Evolutionary conservation across 805 yeast genomes (phyloP).

Genomic region (Kazachstania martiniae): DNA sequence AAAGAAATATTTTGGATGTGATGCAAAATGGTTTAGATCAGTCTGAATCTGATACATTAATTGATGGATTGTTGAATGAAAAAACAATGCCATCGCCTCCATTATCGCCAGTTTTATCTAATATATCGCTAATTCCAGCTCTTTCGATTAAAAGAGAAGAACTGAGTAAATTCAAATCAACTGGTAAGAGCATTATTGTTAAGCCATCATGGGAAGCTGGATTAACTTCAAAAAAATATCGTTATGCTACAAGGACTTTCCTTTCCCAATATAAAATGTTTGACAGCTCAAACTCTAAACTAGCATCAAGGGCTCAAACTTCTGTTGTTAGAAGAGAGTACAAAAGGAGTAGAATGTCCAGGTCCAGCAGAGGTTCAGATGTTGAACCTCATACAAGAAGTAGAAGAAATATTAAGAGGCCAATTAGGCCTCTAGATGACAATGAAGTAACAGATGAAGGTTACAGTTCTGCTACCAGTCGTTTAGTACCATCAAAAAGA

Average conservation of each 20-base stretch:
- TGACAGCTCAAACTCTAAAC: too few species aligned
- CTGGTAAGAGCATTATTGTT: conserved; percentile 8
- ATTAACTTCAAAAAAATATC: conserved; percentile 9
- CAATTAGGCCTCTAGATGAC: background rate
- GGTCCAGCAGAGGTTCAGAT: conserved; percentile 1
- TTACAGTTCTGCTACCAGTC: background rate
- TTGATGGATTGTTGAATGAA: conserved; percentile 11
- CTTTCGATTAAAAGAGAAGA: too few species aligned
- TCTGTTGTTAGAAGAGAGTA: too few species aligned
- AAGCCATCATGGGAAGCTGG: conserved; percentile 14
- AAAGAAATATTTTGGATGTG: background rate
- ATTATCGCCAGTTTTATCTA: conserved; percentile 17
- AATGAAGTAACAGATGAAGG: conserved; percentile 5
- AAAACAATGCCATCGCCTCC: conserved; percentile 26
- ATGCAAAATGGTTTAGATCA: background rate
- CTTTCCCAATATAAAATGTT: conserved; percentile 17
- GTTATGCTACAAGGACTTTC: conserved; percentile 11
- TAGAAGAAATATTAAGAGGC: conserved; percentile 2
- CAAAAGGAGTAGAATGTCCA: background rate
- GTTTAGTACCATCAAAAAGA: conserved; percentile 5
- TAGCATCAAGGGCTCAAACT: too few species aligned
- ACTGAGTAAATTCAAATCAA: conserved; percentile 1
- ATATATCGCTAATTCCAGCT: too few species aligned
- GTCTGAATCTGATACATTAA: background rate
- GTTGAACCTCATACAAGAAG: background rate